phyloP scores from a whole-genome alignment of 164 flowering plant species.

The Annona squamosa region DNA sequence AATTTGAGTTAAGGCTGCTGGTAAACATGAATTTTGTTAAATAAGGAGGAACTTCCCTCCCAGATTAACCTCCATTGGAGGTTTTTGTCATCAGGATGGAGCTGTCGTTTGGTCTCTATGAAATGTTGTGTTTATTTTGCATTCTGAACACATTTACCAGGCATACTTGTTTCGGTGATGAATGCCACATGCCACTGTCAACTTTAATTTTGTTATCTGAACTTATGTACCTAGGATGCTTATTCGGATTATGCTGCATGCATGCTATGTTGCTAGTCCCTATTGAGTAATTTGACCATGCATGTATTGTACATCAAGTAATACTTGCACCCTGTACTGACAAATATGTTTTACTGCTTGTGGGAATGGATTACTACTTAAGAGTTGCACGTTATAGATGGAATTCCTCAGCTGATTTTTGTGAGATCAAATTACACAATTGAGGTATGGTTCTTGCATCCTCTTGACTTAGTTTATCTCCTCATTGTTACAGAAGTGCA shows the following conservation, averaged over 20 bases:
- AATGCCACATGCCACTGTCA: too few species aligned
- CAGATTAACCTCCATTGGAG: too few species aligned
- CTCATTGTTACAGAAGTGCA: neutral
- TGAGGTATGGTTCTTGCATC: conserved; percentile 48
- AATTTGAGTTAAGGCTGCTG: too few species aligned
- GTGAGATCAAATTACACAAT: conserved; percentile 85
- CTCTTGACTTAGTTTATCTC: neutral
- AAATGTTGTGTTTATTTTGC: too few species aligned
- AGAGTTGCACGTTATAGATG: conserved; percentile 97
- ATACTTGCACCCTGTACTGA: neutral
- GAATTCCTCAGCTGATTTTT: conserved; percentile 89
- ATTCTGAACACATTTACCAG: too few species aligned
- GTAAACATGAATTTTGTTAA: too few species aligned
- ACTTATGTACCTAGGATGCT: too few species aligned
- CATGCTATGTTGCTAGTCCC: neutral
- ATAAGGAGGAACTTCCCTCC: too few species aligned
- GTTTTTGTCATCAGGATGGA: too few species aligned
- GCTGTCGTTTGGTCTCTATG: too few species aligned
- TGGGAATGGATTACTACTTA: conserved; percentile 21
- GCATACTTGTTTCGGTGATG: too few species aligned
- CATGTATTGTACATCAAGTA: neutral
- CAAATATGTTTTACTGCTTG: conserved; percentile 1
- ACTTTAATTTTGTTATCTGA: too few species aligned
- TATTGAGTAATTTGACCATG: neutral
- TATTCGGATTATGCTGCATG: neutral